Evolutionary conservation across 2,329 filamentous ascomycete genomes (phyloP), one percentile per base, ranked within the genome.

Genomic region (Fusarium sp.): DNA sequence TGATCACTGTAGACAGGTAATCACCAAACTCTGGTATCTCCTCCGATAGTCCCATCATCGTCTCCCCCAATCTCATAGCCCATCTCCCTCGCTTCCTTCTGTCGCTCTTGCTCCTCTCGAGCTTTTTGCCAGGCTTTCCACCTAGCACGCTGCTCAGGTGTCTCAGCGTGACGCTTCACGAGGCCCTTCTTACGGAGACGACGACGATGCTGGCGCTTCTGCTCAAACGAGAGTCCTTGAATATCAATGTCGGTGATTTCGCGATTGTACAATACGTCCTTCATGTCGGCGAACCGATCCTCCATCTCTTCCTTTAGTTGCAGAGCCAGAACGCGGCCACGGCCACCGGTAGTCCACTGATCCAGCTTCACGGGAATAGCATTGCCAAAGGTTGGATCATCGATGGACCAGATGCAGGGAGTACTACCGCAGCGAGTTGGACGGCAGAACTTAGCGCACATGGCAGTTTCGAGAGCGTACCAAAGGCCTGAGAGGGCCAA

Each of bases 341-440:
- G 78, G 2, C 87, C 87, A 18, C 85, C 84, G 1, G 85, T 86
- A 11, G 81, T 74, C 88, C 88, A 90, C 70, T 90, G 83, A 73
- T 91, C 88, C 15, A 90, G 72, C 78, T 90, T 90, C 58, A 88
- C 84, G 5, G 88, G 88, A 44, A 90, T 81, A 2, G 87, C 86
- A 38, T 80, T 82, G n/a, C 88, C 88, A 76, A 88, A 90, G 26
- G 84, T 83, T 1, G 88, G 88, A 74, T 90, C 88, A 44, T 86
- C 82, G 13, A 83, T 81, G 28, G 84, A 85, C 86, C 86, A 90
- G 35, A 83, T 80, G 73, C 87, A 89, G 3, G 82, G 81, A 46
- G 61, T 75, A 52, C 47, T 75, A 15, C 81, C 81, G 68, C 88
- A 89, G 31, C 80, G 81, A n/a, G 78, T 74, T 3, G 87, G 86